Conservation (phyloP, 1,139 yeast genomes). For the Kodamaea anthophila region DNA sequence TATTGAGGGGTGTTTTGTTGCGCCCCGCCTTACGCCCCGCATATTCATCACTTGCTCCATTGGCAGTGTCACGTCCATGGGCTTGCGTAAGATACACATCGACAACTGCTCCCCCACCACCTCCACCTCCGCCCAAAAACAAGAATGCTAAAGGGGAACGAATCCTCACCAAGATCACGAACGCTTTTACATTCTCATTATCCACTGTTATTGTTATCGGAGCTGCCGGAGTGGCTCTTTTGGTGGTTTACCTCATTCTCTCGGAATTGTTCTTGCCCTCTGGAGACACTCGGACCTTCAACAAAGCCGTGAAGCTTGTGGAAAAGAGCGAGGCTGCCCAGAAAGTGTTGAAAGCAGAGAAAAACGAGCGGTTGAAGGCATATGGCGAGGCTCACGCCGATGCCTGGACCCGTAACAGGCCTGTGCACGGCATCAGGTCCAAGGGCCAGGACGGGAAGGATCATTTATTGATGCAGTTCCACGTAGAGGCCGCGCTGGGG, state of each 20-base stretch:
- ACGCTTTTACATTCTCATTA: conserved; percentile 56
- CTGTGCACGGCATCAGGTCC: conserved; percentile 53
- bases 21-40: conserved; percentile 1
- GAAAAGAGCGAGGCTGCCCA: conserved; percentile 63
- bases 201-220: conserved; percentile 60
- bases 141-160: conserved; percentile 36
- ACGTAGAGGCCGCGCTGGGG: conserved; percentile 60
- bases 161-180: conserved; percentile 35
- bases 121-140: conserved; percentile 35
- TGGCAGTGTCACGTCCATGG: no score
- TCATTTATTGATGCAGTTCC: conserved; percentile 78
- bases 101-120: conserved; percentile 19
- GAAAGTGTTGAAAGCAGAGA: conserved; percentile 46
- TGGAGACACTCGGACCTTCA: conserved; percentile 86
- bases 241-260: conserved; percentile 71
- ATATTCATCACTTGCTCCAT: no score
- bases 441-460: conserved; percentile 70
- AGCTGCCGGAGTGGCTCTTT: conserved; percentile 59
- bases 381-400: conserved; percentile 65
- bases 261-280: conserved; percentile 81
- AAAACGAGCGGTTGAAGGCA: conserved; percentile 65
- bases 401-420: conserved; percentile 85
- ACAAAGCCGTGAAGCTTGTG: conserved; percentile 72
- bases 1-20: no score
- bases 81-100: conserved; percentile 17